These are phyloP conservation scores for Stachybotrys echinatus DNA, from an alignment of 2,329 filamentous ascomycete genomes.

Conservation along the genomic window DNA sequence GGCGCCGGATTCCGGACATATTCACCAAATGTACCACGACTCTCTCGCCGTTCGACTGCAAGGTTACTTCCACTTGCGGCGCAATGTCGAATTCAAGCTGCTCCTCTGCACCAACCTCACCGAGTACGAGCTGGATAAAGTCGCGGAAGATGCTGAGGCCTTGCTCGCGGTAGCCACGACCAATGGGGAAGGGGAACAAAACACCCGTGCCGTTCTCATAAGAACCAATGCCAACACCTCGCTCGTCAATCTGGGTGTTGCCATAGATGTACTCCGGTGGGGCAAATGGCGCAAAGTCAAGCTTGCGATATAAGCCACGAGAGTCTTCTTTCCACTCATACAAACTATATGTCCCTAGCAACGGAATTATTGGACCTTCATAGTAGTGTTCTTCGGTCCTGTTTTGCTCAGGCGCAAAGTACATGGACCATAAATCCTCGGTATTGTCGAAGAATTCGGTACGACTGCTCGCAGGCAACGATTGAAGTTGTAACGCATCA, in stretches of 20 bases:
- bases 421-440: conserved; percentile 6
- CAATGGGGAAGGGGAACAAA: conserved; percentile 6
- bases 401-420: conserved; percentile 8
- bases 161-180: conserved; percentile 6
- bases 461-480: conserved; percentile 4
- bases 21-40: conserved; percentile 8
- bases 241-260: conserved; percentile 6
- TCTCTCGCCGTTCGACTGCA: conserved; percentile 3
- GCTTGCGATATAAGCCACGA: conserved; percentile 3
- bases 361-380: conserved; percentile 7
- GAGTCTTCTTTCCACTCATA: conserved; percentile 9
- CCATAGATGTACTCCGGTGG: conserved; percentile 10
- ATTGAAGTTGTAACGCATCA: conserved; percentile 5
- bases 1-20: conserved; percentile 5
- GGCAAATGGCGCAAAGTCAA: conserved; percentile 6
- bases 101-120: conserved; percentile 2
- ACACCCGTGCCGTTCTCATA: conserved; percentile 4
- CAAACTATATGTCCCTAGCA: conserved; percentile 6
- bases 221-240: conserved; percentile 4
- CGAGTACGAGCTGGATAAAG: conserved; percentile 28
- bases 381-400: conserved; percentile 5
- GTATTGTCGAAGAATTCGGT: not conserved
- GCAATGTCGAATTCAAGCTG: conserved; percentile 3
- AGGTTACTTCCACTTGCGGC: conserved; percentile 7
- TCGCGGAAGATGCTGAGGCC: conserved; percentile 6